Percentiles rank a stretch among this genome's conserved stretches.
Evolutionary conservation across 2,329 filamentous ascomycete species (phyloP).

Genomic region (Sclerotinia minor): DNA sequence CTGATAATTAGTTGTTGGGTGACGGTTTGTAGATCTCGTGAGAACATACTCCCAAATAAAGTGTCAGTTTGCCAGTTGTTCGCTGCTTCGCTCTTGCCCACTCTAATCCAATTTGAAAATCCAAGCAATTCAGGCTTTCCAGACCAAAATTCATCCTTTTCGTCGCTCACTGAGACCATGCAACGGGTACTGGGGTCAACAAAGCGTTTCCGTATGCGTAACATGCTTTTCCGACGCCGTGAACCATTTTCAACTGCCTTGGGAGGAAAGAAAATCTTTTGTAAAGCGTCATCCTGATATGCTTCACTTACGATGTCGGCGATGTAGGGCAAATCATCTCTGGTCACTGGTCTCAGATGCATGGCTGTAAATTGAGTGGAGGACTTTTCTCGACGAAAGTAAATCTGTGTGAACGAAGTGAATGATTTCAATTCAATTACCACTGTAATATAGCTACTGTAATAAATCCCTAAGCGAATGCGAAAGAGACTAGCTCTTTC

Average conservation of each 20-base stretch:
- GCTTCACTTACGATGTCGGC: constrained; percentile 3
- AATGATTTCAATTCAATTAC: no score
- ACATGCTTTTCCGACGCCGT: neutral
- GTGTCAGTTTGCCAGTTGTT: constrained; percentile 19
- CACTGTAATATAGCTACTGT: no score
- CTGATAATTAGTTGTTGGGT: neutral
- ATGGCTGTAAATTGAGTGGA: neutral
- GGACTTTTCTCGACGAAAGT: neutral
- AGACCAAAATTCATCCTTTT: constrained; percentile 20
- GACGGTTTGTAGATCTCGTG: neutral
- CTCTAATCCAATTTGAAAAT: constrained; percentile 17
- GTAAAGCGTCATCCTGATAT: constrained; percentile 7
- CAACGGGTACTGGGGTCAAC: neutral
- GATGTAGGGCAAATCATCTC: constrained; percentile 1
- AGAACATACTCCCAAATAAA: constrained; percentile 9
- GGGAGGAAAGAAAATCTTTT: constrained; percentile 8
- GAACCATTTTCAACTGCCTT: constrained; percentile 9
- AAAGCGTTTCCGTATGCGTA: constrained; percentile 3
- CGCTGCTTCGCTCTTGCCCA: constrained; percentile 15
- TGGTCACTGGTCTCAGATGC: constrained; percentile 11
- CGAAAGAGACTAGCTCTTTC: no score
- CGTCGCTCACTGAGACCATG: constrained; percentile 13
- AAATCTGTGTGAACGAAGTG: no score
- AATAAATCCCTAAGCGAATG: no score
- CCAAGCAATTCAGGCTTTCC: constrained; percentile 17